Evolutionary conservation across 2,329 filamentous ascomycete genomes (phyloP).

Genomic region (Claviceps capensis): DNA sequence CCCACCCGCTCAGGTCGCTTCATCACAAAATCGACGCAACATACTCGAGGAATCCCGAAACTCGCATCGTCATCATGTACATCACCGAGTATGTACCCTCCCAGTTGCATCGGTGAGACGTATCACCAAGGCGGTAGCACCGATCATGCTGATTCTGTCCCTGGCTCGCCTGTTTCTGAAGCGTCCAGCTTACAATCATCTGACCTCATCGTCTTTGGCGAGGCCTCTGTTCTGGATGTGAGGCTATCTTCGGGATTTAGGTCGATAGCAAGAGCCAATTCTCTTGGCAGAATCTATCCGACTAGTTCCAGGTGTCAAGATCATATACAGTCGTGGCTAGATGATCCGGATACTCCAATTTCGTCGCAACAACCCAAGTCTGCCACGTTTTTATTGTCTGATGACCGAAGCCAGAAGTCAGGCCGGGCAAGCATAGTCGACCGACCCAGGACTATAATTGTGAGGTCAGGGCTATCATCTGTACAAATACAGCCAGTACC

Average conservation of each 20-base stretch:
- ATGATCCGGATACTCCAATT: slow-evolving; percentile 8
- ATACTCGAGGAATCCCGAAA: not conserved
- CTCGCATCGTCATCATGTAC: slow-evolving; percentile 11
- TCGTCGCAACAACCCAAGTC: slow-evolving; percentile 14
- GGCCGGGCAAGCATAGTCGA: slow-evolving; percentile 15
- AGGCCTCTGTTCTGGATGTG: slow-evolving; percentile 26
- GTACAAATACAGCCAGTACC: slow-evolving; percentile 18
- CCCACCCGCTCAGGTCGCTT: slow-evolving; percentile 12
- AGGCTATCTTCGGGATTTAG: slow-evolving; percentile 13
- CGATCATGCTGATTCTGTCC: slow-evolving; percentile 10
- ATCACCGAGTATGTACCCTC: slow-evolving; percentile 11
- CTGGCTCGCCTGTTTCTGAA: slow-evolving; percentile 21
- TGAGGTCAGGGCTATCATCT: slow-evolving; percentile 15
- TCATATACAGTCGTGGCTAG: slow-evolving; percentile 11
- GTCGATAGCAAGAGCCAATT: slow-evolving; percentile 20
- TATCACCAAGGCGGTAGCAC: slow-evolving; percentile 12
- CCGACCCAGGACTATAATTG: slow-evolving; percentile 14
- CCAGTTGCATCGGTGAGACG: slow-evolving; percentile 23
- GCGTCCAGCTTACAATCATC: slow-evolving; percentile 19
- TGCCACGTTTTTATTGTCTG: slow-evolving; percentile 12
- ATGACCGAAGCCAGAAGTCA: slow-evolving; percentile 10
- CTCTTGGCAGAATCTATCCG: slow-evolving; percentile 23
- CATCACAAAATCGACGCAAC: slow-evolving; percentile 16
- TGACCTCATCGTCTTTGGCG: slow-evolving; percentile 25
- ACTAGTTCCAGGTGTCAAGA: slow-evolving; percentile 19